A percentile compares a stretch with the other conserved stretches of the same genome.
These are phyloP conservation scores for Lyophyllum semitale DNA, from an alignment of 768 basidiomycete genomes.

Conservation along the genomic window DNA sequence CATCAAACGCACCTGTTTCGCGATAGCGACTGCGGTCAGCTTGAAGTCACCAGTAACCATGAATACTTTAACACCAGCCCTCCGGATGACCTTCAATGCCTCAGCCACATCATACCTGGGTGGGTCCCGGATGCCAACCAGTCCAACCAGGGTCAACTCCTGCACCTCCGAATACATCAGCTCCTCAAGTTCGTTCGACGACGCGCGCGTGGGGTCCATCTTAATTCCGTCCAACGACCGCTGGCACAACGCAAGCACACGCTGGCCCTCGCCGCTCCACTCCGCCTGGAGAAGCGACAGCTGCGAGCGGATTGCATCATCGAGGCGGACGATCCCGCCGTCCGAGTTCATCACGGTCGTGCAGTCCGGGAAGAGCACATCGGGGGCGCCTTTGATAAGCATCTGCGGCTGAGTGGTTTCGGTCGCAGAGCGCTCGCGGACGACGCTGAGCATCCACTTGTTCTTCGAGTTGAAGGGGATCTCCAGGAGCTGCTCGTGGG, in stretches of 20 bases:
- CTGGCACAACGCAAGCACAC: conserved; percentile 50
- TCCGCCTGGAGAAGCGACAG: conserved; percentile 31
- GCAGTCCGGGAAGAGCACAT: conserved; percentile 45
- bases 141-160: conserved; percentile 50
- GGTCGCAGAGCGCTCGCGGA: no score
- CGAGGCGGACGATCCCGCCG: no score
- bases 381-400: conserved; percentile 62
- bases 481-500: no score
- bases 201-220: no score
- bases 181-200: no score
- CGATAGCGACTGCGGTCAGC: conserved; percentile 53
- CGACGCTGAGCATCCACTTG: no score
- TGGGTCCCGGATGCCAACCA: conserved; percentile 57
- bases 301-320: conserved; percentile 15
- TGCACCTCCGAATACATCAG: no score
- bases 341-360: no score
- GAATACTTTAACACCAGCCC: conserved; percentile 53
- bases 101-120: conserved; percentile 48
- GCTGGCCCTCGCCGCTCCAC: conserved; percentile 51
- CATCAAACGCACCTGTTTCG: no score
- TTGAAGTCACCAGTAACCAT: conserved; percentile 62
- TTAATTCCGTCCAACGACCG: no score
- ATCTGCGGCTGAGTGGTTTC: no score
- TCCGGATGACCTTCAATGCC: conserved; percentile 46
- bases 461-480: no score